A percentile compares a stretch with the other conserved stretches of the same genome.
These are phyloP conservation scores for Phytophthora aleatoria DNA, from an alignment of 352 stramenopile genomes.

Conservation along the genomic window DNA sequence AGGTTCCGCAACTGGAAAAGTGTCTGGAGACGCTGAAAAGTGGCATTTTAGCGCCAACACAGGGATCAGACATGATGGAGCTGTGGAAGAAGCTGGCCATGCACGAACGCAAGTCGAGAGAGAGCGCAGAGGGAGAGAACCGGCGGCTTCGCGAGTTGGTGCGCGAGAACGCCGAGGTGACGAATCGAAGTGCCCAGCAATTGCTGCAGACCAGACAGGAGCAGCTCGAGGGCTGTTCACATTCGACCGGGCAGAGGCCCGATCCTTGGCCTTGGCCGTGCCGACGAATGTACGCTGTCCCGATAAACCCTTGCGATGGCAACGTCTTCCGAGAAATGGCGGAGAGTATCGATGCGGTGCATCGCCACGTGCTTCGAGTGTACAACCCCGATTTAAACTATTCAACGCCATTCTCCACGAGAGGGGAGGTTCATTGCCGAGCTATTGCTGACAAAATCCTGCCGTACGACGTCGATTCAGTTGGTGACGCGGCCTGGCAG, in stretches of 20 bases:
- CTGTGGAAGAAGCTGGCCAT: conserved; percentile 28
- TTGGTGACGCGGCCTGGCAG: conserved; percentile 42
- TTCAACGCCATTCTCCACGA: neutral
- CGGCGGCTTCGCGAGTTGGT: conserved; percentile 26
- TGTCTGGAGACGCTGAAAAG: conserved; percentile 14
- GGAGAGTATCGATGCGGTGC: conserved; percentile 33
- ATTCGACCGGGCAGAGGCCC: conserved; percentile 3
- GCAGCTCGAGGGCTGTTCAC: neutral
- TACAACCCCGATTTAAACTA: conserved; percentile 9
- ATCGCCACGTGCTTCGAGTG: conserved; percentile 40
- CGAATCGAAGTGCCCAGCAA: conserved; percentile 9
- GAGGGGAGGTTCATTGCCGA: conserved; percentile 21
- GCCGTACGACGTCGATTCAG: conserved; percentile 40
- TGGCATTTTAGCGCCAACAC: neutral
- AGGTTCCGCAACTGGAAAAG: conserved; percentile 21
- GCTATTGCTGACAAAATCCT: conserved; percentile 46
- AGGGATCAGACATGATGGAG: neutral
- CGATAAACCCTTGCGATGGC: conserved; percentile 21
- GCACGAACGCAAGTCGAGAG: conserved; percentile 21
- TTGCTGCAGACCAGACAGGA: conserved; percentile 15
- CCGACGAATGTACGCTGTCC: conserved; percentile 29
- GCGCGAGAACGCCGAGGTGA: conserved; percentile 11
- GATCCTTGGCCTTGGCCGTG: conserved; percentile 18
- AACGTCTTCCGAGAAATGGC: conserved; percentile 32
- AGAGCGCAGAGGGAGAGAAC: conserved; percentile 30